phyloP scores from a whole-genome alignment of 805 yeast species.

The Sugiyamaella qingdaonensis region DNA sequence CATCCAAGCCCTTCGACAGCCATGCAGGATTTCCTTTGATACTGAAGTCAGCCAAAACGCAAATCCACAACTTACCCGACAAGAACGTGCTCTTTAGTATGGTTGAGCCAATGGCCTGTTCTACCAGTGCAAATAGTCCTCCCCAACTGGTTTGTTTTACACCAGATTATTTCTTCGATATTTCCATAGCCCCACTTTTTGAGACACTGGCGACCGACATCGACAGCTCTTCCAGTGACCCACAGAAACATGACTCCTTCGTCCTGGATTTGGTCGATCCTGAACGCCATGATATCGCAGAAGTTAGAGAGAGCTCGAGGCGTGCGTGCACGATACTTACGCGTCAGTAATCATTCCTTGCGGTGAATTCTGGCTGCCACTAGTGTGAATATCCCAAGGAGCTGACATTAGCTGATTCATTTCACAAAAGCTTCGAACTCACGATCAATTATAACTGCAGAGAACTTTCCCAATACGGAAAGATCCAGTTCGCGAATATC shows the following conservation, averaged over 20 bases:
- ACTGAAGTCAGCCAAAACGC: constrained; percentile 7
- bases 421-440: constrained; percentile 4
- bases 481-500: constrained; percentile 76
- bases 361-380: constrained; percentile 30
- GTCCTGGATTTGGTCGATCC: constrained; percentile 65
- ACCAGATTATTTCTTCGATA: constrained; percentile 82
- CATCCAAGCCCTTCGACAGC: constrained; percentile 62
- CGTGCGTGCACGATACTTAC: constrained; percentile 51
- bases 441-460: constrained; percentile 74
- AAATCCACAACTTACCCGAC: constrained; percentile 48
- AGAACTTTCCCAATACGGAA: constrained; percentile 69
- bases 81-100: constrained; percentile 84
- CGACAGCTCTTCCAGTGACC: constrained; percentile 95
- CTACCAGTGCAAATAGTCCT: constrained; percentile 92
- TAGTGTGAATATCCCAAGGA: constrained; percentile 96
- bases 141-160: constrained; percentile 80
- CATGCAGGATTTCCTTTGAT: constrained; percentile 74
- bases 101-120: constrained; percentile 96
- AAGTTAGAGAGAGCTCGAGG: constrained; percentile 46
- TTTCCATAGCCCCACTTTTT: constrained; percentile 77
- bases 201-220: constrained; percentile 75
- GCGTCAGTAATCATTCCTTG: constrained; percentile 22
- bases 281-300: constrained; percentile 63
- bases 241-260: constrained; percentile 82
- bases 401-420: constrained; percentile 31